Percentiles rank a stretch among this genome's conserved stretches.
Evolutionary conservation across 495 filamentous ascomycete species (phyloP).

Genomic region (Schizothecium vesticola): DNA sequence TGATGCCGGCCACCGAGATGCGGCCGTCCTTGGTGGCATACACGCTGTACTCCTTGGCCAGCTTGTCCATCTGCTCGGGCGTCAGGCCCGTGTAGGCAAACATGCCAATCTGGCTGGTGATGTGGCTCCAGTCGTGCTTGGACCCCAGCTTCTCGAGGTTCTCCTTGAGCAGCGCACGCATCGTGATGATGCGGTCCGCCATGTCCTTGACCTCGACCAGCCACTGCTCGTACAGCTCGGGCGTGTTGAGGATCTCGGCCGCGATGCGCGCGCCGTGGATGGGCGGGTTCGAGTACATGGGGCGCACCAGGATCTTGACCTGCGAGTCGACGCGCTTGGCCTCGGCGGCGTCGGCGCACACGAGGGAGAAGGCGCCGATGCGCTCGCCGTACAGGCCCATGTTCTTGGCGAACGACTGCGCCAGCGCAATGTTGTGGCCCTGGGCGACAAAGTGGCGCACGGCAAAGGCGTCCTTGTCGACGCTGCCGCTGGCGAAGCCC

Average conservation of each 20-base stretch:
- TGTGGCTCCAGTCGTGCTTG: conserved; percentile 97
- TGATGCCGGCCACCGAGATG: conserved; percentile 97
- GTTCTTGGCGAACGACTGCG: conserved; percentile 99
- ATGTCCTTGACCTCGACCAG: conserved; percentile 95
- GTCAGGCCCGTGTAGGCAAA: conserved; percentile 96
- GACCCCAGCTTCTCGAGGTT: conserved; percentile 91
- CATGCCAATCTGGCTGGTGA: conserved; percentile 98
- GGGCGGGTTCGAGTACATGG: conserved; percentile 96
- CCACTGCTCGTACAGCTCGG: conserved; percentile 87
- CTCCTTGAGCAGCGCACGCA: conserved; percentile 87
- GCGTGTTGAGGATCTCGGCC: conserved; percentile 84
- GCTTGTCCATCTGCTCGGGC: conserved; percentile 83
- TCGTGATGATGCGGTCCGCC: conserved; percentile 98
- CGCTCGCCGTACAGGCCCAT: conserved; percentile 99
- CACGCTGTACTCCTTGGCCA: conserved; percentile 96
- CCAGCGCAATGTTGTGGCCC: conserved; percentile 82
- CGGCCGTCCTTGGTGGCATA: conserved; percentile 96
- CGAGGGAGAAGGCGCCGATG: conserved; percentile 92
- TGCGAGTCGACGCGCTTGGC: conserved; percentile 95
- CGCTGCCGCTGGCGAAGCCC: conserved; percentile 91
- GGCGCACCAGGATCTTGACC: conserved; percentile 95
- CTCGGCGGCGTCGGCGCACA: conserved; percentile 79
- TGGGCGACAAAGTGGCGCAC: conserved; percentile 86
- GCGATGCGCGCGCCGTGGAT: conserved; percentile 94
- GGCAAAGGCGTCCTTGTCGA: conserved; percentile 86